Percentiles rank a stretch among this genome's conserved stretches.
These are phyloP conservation scores for Spencermartinsiella ligniputridi DNA, from an alignment of 1,139 yeast species.

Conservation along the genomic window DNA sequence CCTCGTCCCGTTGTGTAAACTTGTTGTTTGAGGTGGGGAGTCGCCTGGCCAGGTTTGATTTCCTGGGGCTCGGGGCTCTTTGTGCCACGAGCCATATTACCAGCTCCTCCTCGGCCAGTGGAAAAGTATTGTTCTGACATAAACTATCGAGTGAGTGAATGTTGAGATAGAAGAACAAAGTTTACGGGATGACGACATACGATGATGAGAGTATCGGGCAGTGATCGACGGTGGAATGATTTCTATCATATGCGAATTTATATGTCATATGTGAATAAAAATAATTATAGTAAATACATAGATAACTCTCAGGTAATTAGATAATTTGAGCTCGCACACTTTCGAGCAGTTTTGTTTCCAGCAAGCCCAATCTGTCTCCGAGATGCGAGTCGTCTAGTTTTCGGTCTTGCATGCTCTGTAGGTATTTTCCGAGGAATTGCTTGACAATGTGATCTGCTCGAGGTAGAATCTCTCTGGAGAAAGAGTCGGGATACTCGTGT, in stretches of 20 bases:
- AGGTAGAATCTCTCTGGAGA: constrained; percentile 3
- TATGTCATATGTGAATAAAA: too few species aligned
- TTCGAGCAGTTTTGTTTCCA: not conserved
- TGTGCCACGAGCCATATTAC: constrained; percentile 53
- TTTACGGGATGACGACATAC: not conserved
- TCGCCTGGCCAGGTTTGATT: constrained; percentile 45
- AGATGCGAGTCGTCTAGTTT: not conserved
- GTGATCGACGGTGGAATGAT: too few species aligned
- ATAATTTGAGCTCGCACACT: too few species aligned
- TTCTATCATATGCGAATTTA: too few species aligned
- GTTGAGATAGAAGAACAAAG: not conserved
- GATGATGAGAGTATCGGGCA: not conserved
- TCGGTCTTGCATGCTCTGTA: not conserved
- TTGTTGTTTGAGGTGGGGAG: constrained; percentile 56
- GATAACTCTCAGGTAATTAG: too few species aligned
- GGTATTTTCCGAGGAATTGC: not conserved
- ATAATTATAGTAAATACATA: too few species aligned
- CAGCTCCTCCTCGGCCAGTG: constrained; percentile 83
- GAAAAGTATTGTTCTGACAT: constrained; percentile 34
- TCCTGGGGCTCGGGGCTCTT: constrained; percentile 48
- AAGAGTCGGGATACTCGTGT: constrained; percentile 1
- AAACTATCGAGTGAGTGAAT: not conserved
- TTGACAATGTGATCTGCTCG: constrained; percentile 1
- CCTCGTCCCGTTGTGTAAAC: constrained; percentile 75
- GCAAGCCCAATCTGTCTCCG: not conserved